These are phyloP conservation scores for Ceratobasidium sp. DNA, from an alignment of 1,284 basidiomycete species.

Conservation along the genomic window DNA sequence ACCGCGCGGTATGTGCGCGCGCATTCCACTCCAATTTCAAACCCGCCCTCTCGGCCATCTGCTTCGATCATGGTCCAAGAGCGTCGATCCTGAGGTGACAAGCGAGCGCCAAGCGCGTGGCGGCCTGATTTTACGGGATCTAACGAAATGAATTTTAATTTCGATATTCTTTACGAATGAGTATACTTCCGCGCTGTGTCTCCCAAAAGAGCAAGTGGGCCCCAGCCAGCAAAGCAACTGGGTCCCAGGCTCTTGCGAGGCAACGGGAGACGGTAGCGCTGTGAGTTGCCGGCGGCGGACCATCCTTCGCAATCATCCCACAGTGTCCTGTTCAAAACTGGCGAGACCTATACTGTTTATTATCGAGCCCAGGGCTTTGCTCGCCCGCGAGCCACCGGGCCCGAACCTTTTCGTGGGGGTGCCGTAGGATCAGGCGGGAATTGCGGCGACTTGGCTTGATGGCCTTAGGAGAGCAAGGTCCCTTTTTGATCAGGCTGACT, in stretches of 20 bases:
- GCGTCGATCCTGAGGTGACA: not conserved
- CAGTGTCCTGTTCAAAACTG: no score
- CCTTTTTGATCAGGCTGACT: no score
- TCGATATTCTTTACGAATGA: not conserved
- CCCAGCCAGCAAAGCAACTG: no score
- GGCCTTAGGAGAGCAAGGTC: not conserved
- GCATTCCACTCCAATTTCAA: not conserved
- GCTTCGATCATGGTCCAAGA: not conserved
- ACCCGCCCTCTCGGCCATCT: not conserved
- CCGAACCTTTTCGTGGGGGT: not conserved
- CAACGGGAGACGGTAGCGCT: not conserved
- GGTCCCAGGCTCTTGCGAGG: not conserved
- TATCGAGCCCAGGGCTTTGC: no score
- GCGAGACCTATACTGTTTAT: no score
- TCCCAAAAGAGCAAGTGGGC: not conserved
- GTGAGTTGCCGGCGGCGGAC: not conserved
- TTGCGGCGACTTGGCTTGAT: not conserved
- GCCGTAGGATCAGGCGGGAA: slow-evolving; percentile 7
- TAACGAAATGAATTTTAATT: not conserved
- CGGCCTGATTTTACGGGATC: not conserved
- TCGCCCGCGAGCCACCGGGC: not conserved
- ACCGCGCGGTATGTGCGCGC: not conserved
- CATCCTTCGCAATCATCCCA: no score
- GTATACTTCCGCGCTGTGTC: not conserved
- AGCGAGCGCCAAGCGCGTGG: not conserved